Evolutionary conservation across 1,139 yeast species (phyloP), one percentile per base, ranked within the genome.

Genomic region (Hemisphaericaspora xylanilytica): DNA sequence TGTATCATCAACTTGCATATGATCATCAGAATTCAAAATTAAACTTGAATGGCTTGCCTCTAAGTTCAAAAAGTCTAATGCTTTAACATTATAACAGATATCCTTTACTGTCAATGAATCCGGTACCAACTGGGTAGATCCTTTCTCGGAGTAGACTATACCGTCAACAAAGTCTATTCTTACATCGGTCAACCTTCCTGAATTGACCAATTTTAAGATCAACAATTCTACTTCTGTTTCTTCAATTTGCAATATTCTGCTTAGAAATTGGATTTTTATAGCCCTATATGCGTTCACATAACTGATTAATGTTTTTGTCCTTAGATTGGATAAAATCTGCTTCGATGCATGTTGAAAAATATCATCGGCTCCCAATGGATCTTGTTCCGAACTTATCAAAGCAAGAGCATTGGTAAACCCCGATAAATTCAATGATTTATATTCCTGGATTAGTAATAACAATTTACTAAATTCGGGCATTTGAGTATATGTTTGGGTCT

Each of bases 401-500:
- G 40, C 42, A 13, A 54, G 41, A 5, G 49, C 48, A 4, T 33
- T 26, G 5, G 45, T 44, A 33, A 59, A 65, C 11, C 43, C 51
- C 5, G 39, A 35, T 34, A 70, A 50, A 41, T 64, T 54, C 18
- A 60, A 52, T 3, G 57, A 59, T 37, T 67, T 65, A 41, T 63
- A 68, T 3, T 61, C 58, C 24, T 60, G 57, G 3, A 65, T 58
- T 30, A 70, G 51, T 8, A 40, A 38, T 7, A 67, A 52, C 24
- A 70, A 52, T 27, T 56, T 53, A 20, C 56, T 40, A 41, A 59
- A 71, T 42, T 70, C 75, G 1, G 59, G 51, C 13, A 67, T 56
- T 39, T 59, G 64, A 5, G 72, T 52, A 48, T 68, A 72, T 11
- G 71, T 66, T 50, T 72, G 78, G 12, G 80, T 77, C 53, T 78